Evolutionary conservation across 306 rosid genomes (phyloP).

Genomic region (Amphicarpaea edgeworthii): DNA sequence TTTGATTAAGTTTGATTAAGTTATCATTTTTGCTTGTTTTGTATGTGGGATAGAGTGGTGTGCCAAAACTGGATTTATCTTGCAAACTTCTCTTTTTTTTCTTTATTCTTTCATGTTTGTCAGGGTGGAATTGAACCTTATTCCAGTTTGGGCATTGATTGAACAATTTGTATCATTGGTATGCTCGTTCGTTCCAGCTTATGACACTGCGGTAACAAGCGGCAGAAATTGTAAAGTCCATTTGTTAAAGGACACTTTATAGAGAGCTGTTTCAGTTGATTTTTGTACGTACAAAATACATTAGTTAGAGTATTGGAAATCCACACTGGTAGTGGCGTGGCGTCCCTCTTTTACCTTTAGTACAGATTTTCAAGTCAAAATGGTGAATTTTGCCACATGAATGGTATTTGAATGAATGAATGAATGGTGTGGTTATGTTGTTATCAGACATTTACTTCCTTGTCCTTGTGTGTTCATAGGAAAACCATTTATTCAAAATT

Average conservation of each 20-base stretch:
- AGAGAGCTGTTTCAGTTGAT: slow-evolving; percentile 26
- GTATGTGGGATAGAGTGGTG: slow-evolving; percentile 27
- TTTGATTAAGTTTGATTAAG: too few relatives aligned
- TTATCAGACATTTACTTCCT: background rate
- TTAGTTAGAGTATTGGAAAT: slow-evolving; percentile 21
- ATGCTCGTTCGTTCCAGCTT: slow-evolving; percentile 50
- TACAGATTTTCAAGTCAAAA: slow-evolving; percentile 29
- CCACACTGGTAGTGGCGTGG: slow-evolving; percentile 15
- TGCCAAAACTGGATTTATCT: slow-evolving; percentile 42
- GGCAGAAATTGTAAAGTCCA: slow-evolving; percentile 36
- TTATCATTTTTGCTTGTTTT: background rate
- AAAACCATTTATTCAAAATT: slow-evolving; percentile 19
- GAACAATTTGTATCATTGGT: slow-evolving; percentile 56
- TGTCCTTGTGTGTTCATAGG: background rate
- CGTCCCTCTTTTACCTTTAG: background rate
- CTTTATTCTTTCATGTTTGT: slow-evolving; percentile 22
- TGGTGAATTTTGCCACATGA: slow-evolving; percentile 22
- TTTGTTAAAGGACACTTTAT: slow-evolving; percentile 13
- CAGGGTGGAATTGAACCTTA: slow-evolving; percentile 69
- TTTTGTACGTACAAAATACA: slow-evolving; percentile 20
- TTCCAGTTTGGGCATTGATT: slow-evolving; percentile 72
- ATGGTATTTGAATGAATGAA: too few relatives aligned
- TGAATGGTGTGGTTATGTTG: slow-evolving; percentile 8
- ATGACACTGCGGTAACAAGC: slow-evolving; percentile 45
- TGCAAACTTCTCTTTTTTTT: slow-evolving; percentile 27